phyloP scores from a whole-genome alignment of 2,329 filamentous ascomycete genomes.

The Cladorrhinum sp. region DNA sequence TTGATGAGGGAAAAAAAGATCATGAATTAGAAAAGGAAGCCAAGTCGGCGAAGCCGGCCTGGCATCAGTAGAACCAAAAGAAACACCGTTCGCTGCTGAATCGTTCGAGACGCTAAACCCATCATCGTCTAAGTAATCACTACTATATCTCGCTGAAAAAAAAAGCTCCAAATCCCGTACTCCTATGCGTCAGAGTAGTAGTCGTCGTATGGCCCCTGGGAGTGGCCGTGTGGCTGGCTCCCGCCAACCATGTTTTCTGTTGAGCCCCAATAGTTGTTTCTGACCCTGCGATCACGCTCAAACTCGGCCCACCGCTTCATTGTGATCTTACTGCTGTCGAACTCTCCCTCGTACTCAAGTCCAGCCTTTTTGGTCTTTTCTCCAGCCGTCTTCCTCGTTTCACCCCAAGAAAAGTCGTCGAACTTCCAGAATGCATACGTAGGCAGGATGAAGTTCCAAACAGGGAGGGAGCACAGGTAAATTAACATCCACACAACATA shows the following conservation, averaged over 20 bases:
- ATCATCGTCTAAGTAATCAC: constrained; percentile 13
- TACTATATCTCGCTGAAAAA: constrained; percentile 13
- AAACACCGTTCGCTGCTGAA: background rate
- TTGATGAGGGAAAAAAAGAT: background rate
- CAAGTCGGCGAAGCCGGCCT: background rate
- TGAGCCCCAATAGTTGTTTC: constrained; percentile 51
- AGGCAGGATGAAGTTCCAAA: constrained; percentile 97
- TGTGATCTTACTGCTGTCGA: constrained; percentile 97
- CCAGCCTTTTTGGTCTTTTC: constrained; percentile 85
- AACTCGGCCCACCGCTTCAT: constrained; percentile 99
- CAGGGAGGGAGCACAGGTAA: constrained; percentile 85
- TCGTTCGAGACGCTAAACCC: constrained; percentile 8
- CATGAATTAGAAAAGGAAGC: background rate
- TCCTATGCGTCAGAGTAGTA: constrained; percentile 53
- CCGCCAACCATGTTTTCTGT: constrained; percentile 49
- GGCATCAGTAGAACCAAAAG: background rate
- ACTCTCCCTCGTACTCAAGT: constrained; percentile 88
- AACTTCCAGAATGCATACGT: constrained; percentile 99
- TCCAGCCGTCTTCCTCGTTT: constrained; percentile 91
- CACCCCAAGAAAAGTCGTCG: constrained; percentile 98
- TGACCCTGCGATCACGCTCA: constrained; percentile 62
- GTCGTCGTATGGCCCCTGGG: constrained; percentile 51
- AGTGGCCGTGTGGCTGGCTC: constrained; percentile 41
- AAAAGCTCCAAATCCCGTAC: constrained; percentile 23
- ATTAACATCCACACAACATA: constrained; percentile 98